Base-by-base conservation (phyloP, 2,329 filamentous ascomycete genomes). In the Exophiala viscosa region DNA sequence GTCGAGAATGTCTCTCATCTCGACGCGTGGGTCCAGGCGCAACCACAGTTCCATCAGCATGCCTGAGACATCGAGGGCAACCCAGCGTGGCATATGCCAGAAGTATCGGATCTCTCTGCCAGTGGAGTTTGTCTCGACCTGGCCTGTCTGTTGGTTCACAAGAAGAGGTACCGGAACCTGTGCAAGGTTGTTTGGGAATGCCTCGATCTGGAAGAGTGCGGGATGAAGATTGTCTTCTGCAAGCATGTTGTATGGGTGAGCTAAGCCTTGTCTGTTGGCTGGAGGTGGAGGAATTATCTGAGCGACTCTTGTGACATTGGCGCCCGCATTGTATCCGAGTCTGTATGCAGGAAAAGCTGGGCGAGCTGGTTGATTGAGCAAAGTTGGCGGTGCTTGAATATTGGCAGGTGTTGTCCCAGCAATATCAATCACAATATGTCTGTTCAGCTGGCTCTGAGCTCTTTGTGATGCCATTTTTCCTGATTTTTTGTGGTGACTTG, bases 21-120 rank as follows among this genome's bases (percentile, higher is more conserved):
- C 42, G 7, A 60, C 44, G 13, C 54, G 48, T 8, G 45, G 41
- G 18, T 59, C 59, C 3, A 61, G 49, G 3, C 57, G 47, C 14
- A 54, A 28, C 59, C 57, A 61, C 9, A 58, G 48, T 45, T 61
- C 59, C 39, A 61, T 41, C 9, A 54, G 23, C 39, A 50, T 42
- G 7, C 59, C 59, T 2, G 45, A 38, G 11, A 61, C 57, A n/a
- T 57, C 35, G 14, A 34, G 9, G 3, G 40, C 38, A 14, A 59
- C 46, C 50, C 57, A 59, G n/a, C 54, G 44, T 32, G 59, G 59
- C 15, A 59, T 46, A 35, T 50, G 53, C 20, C 46, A 54, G 43
- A 61, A 59, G 41, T 50, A 59, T 41, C 59, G 52, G 9, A 59
- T 49, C 2, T 23, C 35, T n/a, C 36, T 45, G 13, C 48, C 48